Base-by-base conservation (phyloP, 1,139 yeast genomes). In the Candida glucosophila region DNA sequence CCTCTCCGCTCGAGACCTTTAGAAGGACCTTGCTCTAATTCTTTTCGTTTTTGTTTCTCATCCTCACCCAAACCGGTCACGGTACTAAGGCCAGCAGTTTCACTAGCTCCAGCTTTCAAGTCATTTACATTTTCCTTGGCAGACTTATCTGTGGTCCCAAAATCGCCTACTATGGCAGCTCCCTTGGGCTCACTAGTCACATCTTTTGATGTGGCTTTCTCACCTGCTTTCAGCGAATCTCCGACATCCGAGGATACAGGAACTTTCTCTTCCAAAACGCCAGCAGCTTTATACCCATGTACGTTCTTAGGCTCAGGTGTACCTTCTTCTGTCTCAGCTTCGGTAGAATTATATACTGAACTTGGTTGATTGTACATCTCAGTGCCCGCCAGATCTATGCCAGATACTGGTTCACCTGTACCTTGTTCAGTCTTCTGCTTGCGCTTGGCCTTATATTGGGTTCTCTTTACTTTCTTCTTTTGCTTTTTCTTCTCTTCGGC, bases 381-480 rank as follows among this genome's bases (percentile, higher is more conserved):
- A 8, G 27, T 20, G 9, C 19, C 26, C 22, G 15, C 19, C 24
- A 25, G 25, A 7, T 17, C 17, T 8, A 23, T 25, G 16, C 25
- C 28, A 15, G 38, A 34, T 17, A 35, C 38, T 25, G 33, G 40
- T 18, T 30, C 42, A 26, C 34, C 37, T 24, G 68, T 54, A 9
- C 54, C 44, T 26, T 48, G 55, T 22, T 62, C 61, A 30, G 67
- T 70, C 23, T 73, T 68, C 33, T 35, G 37, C 55, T 62, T 62
- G 56, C 59, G 61, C 44, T 58, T 62, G 28, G 60, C 61, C 51
- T 58, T 64, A 49, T 62, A 58, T 41, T 60, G 60, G 25, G 55
- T 49, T 52, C 65, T 59, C 56, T 64, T 64, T 31, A 63, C 65
- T 48, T 64, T 64, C 47, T 61, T 63, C 57, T 60, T 62, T 31